Percentiles rank a stretch among this genome's conserved stretches.
Evolutionary conservation across 306 rosid genomes (phyloP).

Genomic region (Cicer yamashitae): DNA sequence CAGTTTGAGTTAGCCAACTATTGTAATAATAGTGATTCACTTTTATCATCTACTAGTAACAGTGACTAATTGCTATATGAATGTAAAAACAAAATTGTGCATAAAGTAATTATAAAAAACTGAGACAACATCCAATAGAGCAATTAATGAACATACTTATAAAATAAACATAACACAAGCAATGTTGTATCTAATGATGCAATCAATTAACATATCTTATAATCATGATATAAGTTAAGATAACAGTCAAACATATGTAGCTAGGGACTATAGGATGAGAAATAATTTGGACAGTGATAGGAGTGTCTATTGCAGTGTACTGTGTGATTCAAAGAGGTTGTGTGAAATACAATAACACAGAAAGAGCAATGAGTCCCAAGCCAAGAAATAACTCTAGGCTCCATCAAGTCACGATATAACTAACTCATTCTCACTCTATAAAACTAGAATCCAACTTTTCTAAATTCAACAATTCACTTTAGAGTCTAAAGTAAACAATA

Average conservation of each 20-base stretch:
- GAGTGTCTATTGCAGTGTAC: too few species aligned
- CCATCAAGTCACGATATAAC: neutral
- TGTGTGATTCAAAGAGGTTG: too few species aligned
- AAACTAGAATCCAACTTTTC: neutral
- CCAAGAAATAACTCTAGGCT: neutral
- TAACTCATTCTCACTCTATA: neutral
- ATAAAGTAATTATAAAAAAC: neutral
- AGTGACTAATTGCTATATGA: neutral
- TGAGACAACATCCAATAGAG: neutral
- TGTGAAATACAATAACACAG: too few species aligned
- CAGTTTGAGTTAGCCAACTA: neutral
- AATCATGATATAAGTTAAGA: neutral
- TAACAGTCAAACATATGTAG: neutral
- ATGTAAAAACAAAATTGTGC: neutral
- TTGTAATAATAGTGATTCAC: neutral
- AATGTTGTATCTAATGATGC: neutral
- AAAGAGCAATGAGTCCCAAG: too few species aligned
- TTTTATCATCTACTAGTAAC: constrained; percentile 9
- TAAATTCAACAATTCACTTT: neutral
- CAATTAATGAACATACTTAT: neutral
- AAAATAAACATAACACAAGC: neutral
- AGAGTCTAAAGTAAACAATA: neutral
- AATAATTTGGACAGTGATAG: neutral
- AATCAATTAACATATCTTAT: neutral
- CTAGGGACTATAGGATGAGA: neutral